A percentile compares a stretch with the other conserved stretches of the same genome.
phyloP scores from a whole-genome alignment of 2,329 filamentous ascomycete species.

The Calonectria naviculata region DNA sequence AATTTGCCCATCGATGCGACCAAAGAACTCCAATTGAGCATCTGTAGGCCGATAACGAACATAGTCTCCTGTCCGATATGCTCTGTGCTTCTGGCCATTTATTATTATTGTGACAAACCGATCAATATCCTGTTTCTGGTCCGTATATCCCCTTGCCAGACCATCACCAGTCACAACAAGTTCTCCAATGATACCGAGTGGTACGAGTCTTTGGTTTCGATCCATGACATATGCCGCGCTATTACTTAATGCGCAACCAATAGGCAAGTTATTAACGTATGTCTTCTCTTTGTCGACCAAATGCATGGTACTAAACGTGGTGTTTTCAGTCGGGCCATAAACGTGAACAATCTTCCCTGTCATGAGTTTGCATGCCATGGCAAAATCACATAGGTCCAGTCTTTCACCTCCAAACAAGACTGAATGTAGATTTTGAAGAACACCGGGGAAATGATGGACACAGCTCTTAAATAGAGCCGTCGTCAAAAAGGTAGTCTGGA shows the following conservation, averaged over 20 bases:
- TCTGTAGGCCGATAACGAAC: background rate
- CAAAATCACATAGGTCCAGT: background rate
- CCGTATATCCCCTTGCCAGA: background rate
- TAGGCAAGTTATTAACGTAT: background rate
- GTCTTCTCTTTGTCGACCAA: background rate
- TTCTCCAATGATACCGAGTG: background rate
- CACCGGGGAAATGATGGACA: background rate
- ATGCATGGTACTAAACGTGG: background rate
- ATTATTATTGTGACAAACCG: background rate
- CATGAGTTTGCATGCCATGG: background rate
- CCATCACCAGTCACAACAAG: background rate
- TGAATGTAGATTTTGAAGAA: background rate
- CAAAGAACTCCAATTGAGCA: slow-evolving; percentile 49
- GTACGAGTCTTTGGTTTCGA: background rate
- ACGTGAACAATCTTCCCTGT: background rate
- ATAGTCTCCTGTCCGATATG: background rate
- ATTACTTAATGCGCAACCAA: background rate
- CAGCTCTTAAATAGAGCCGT: background rate
- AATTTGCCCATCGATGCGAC: slow-evolving; percentile 66
- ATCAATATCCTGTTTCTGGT: background rate
- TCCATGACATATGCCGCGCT: background rate
- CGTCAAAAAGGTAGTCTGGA: slow-evolving; percentile 34
- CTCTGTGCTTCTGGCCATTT: background rate
- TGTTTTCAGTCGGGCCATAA: background rate
- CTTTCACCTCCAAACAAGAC: background rate